phyloP scores from a whole-genome alignment of 2,329 filamentous ascomycete species.

The Domatiomyces globalis region DNA sequence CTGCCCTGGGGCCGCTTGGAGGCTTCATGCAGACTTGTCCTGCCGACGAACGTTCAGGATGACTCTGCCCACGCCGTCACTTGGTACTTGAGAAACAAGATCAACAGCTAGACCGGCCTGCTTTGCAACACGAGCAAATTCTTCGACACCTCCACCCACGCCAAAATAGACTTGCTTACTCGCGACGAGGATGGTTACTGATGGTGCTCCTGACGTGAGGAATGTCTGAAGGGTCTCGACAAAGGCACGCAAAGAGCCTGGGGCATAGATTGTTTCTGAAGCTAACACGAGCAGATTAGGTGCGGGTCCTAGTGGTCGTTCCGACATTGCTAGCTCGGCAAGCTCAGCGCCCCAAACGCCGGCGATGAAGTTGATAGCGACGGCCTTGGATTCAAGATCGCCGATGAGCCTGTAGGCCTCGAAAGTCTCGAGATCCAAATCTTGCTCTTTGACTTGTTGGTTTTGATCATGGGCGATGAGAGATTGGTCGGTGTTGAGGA shows the following conservation, averaged over 20 bases:
- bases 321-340: constrained; percentile 28
- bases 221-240: constrained; percentile 39
- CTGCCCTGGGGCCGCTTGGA: neutral
- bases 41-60: neutral
- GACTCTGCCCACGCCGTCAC: neutral
- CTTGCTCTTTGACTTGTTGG: constrained; percentile 14
- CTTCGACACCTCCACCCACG: constrained; percentile 51
- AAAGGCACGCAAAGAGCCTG: constrained; percentile 39
- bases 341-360: constrained; percentile 43
- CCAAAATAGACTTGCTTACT: constrained; percentile 55
- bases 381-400: constrained; percentile 28
- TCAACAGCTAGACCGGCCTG: constrained; percentile 14
- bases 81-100: neutral
- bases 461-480: neutral
- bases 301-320: constrained; percentile 5
- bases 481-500: constrained; percentile 35
- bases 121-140: constrained; percentile 26
- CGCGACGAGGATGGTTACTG: constrained; percentile 40
- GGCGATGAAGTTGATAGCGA: constrained; percentile 43
- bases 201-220: constrained; percentile 23
- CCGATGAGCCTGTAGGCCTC: constrained; percentile 33
- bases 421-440: constrained; percentile 33
- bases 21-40: constrained; percentile 16
- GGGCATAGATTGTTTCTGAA: constrained; percentile 52
- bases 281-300: constrained; percentile 36